Evolutionary conservation across 2,329 filamentous ascomycete species (phyloP), one percentile per base, ranked within the genome.

Genomic region (Lasiodiplodia hormozganensis): DNA sequence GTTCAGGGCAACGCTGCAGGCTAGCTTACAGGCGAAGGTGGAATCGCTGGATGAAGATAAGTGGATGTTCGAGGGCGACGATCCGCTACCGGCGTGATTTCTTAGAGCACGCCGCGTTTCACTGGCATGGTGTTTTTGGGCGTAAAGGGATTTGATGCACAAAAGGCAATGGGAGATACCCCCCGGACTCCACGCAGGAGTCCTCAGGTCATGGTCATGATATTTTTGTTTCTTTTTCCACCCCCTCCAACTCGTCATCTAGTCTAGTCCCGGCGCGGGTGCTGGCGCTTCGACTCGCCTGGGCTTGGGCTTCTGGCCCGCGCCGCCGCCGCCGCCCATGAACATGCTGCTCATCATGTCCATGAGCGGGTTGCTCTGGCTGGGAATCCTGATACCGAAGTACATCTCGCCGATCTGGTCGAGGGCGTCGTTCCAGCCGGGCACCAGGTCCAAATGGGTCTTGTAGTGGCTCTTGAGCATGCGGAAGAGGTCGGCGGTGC

Each of bases 291-390:
- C 82, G 43, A 85, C 82, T 72, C 79, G 83, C 76, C 81, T 85
- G 52, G 80, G 76, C 69, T 83, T 79, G 70, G 81, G 77, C 71
- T 80, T 76, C 62, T 74, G 71, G 31, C 79, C 85, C 16, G 43
- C 60, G 21, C 83, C 85, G 62, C 84, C 85, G 31, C 85, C 87
- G 7, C 89, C 90, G 23, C 93, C 93, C 60, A 94, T 94, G 76
- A 99, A 92, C 85, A 99, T 88, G 71, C 89, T 94, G 58, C 94
- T 94, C 92, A 99, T 96, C 94, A 99, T 98, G 78, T 99, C 96
- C 81, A 98, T 89, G 79, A 99, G 84, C 3, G 94, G 94, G 79
- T 98, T 98, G 71, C 90, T 92, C 83, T 97, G 93, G 75, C 91
- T 87, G 57, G 94, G 95, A 76, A 94, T 90, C 82, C 90, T 88